Percentiles rank a stretch among this genome's conserved stretches.
These are phyloP conservation scores for Serendipita sp. DNA, from an alignment of 768 basidiomycete species.

Conservation along the genomic window DNA sequence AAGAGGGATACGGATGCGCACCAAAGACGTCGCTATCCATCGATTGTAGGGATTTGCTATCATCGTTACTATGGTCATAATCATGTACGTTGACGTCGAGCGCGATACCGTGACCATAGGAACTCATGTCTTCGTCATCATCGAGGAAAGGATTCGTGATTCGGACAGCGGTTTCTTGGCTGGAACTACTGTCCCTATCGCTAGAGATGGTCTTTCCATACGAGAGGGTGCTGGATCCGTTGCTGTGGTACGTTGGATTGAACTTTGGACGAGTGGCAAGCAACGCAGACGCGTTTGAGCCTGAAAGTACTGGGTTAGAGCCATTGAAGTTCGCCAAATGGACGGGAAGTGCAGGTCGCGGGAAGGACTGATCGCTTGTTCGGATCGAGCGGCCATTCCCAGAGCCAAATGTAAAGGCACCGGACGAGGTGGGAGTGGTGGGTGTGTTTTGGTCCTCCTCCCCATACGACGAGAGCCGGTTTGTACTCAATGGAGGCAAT, in stretches of 20 bases:
- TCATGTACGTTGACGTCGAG: not conserved
- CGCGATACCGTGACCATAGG: not conserved
- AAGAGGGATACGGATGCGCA: not conserved
- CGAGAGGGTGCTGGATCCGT: not conserved
- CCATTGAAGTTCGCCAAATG: not conserved
- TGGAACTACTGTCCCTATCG: not conserved
- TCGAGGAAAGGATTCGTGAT: constrained; percentile 2
- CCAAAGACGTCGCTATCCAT: constrained; percentile 4
- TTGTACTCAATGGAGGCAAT: not conserved
- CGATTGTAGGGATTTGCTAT: not conserved
- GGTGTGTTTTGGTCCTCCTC: not conserved
- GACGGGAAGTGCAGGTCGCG: not conserved
- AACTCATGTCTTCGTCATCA: not conserved
- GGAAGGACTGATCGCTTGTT: not conserved
- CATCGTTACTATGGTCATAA: not conserved
- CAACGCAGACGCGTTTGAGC: not conserved
- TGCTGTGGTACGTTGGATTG: not conserved
- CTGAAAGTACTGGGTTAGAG: not conserved
- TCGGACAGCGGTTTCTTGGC: not conserved
- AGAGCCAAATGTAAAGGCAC: constrained; percentile 1
- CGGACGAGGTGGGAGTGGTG: not conserved
- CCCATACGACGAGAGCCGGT: not conserved
- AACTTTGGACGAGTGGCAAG: not conserved
- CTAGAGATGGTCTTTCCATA: not conserved
- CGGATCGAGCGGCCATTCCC: not conserved